Percentiles rank a stretch among this genome's conserved stretches.
Evolutionary conservation across 202 grass and related monocot species (phyloP).

Genomic region (Brachypodium distachyon): DNA sequence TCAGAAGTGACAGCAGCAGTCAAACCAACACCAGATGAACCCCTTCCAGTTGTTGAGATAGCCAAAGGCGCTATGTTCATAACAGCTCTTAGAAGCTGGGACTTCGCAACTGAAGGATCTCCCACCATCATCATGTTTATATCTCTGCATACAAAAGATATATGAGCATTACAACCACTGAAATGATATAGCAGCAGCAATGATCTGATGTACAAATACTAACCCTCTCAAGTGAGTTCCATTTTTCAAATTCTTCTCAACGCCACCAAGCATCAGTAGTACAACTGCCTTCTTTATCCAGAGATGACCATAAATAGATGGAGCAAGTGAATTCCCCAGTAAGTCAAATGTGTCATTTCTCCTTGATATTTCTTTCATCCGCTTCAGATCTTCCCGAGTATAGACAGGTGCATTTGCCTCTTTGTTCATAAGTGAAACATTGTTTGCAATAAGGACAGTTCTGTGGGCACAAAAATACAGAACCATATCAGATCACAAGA

Average conservation of each 20-base stretch:
- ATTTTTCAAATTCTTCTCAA: conserved; percentile 96
- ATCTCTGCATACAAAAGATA: conserved; percentile 50
- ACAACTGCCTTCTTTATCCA: conserved; percentile 98
- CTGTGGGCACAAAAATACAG: conserved; percentile 30
- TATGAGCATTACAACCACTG: neutral
- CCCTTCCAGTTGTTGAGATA: conserved; percentile 90
- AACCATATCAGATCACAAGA: conserved; percentile 11
- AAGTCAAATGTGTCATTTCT: conserved; percentile 82
- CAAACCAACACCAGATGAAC: conserved; percentile 97
- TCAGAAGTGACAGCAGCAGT: conserved; percentile 95
- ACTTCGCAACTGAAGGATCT: conserved; percentile 97
- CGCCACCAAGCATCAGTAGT: conserved; percentile 91
- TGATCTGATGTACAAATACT: conserved; percentile 8
- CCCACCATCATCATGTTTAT: conserved; percentile 99
- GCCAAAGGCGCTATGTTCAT: conserved; percentile 95
- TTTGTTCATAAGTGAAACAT: conserved; percentile 94
- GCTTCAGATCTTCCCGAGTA: conserved; percentile 69
- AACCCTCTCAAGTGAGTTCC: conserved; percentile 99
- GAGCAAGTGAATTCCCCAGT: conserved; percentile 91
- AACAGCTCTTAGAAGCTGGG: conserved; percentile 84
- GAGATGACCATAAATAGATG: conserved; percentile 85
- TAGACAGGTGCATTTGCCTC: conserved; percentile 93
- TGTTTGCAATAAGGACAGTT: conserved; percentile 90
- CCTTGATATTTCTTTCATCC: conserved; percentile 86
- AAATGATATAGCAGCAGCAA: conserved; percentile 13